Conservation (phyloP, 352 stramenopile genomes). For the Phytophthora lateralis region DNA sequence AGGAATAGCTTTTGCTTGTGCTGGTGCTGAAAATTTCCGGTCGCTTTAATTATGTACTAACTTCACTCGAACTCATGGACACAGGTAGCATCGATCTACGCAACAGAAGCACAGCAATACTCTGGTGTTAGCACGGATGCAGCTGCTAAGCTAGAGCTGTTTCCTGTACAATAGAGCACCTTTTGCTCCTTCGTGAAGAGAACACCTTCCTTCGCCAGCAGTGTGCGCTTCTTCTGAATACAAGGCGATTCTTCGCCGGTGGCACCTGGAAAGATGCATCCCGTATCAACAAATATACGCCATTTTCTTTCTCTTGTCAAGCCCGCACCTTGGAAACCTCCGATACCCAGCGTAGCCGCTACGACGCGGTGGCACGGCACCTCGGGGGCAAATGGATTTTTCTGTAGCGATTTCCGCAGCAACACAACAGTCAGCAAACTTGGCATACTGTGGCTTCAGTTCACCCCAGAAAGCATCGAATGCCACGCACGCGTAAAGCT, state of each 20-base stretch:
- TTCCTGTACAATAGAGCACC: constrained; percentile 32
- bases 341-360: constrained; percentile 67
- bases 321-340: constrained; percentile 70
- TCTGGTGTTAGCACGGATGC: neutral
- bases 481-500: constrained; percentile 59
- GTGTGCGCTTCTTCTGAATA: constrained; percentile 70
- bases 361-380: constrained; percentile 83
- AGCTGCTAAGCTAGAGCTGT: neutral
- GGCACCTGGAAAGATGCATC: constrained; percentile 38
- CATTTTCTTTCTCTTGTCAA: neutral
- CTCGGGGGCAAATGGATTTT: constrained; percentile 81
- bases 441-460: neutral
- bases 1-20: neutral
- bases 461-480: neutral
- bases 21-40: neutral
- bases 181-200: constrained; percentile 62
- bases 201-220: constrained; percentile 73
- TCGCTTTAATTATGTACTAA: neutral
- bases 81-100: constrained; percentile 52
- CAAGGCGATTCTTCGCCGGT: constrained; percentile 59
- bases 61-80: constrained; percentile 54
- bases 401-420: constrained; percentile 37
- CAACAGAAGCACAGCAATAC: neutral
- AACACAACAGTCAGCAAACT: neutral
- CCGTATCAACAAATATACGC: neutral